Evolutionary conservation across 73 alveolate genomes (phyloP).

Genomic region (Paramecium pentaurelia): DNA sequence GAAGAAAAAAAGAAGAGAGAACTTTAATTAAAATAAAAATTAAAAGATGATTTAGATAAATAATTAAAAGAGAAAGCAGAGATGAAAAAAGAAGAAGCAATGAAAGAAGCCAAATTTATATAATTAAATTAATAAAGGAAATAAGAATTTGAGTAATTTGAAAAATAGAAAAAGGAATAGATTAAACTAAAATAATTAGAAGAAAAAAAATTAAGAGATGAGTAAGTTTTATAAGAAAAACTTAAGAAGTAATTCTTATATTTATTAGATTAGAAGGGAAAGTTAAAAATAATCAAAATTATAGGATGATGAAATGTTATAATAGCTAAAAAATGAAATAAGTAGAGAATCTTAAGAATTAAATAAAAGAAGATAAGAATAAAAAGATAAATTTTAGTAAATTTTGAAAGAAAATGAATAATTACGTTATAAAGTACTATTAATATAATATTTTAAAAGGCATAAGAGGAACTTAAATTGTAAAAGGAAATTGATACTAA

Average conservation of each 20-base stretch:
- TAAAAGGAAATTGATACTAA: not conserved
- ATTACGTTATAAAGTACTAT: not conserved
- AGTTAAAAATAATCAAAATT: not conserved
- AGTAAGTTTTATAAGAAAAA: conserved; percentile 7
- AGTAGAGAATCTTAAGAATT: not conserved
- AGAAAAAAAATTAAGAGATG: conserved; percentile 40
- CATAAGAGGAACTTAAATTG: not conserved
- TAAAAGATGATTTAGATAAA: conserved; percentile 17
- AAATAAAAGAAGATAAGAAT: not conserved
- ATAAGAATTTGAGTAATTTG: not conserved
- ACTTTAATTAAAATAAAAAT: not conserved
- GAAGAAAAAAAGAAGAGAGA: not conserved
- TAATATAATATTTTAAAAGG: not conserved
- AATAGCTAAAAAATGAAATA: not conserved
- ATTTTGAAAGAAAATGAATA: conserved; percentile 26
- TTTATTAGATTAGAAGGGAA: not conserved
- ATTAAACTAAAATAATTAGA: not conserved
- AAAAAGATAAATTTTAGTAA: conserved; percentile 6
- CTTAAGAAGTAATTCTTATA: not conserved
- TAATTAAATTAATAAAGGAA: not conserved
- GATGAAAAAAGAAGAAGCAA: not conserved
- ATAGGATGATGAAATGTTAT: not conserved
- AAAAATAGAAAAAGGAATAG: not conserved
- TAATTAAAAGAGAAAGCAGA: not conserved
- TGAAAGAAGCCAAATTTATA: not conserved